Base-by-base conservation (phyloP, 202 grass and related monocot genomes). In the Carex arenaria region DNA sequence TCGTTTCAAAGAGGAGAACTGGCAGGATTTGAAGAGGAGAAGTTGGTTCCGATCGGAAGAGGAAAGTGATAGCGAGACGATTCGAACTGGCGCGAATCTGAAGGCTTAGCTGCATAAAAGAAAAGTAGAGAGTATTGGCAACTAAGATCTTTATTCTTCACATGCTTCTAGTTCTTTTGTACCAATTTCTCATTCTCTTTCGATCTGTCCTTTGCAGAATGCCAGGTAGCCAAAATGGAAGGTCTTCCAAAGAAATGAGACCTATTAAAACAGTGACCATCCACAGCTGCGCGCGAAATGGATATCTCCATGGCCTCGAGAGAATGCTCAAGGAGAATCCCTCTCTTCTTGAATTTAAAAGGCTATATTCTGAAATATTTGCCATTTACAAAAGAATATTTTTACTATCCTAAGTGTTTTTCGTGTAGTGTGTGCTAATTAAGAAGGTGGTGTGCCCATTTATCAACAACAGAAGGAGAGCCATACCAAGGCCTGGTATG, bases 371-470 rank as follows among this genome's bases (percentile, higher is more conserved):
- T 20, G 15, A 78, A 62, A 43, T 14, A 14, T 17, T 63, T 78
- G 17, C 56, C n/a, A 17, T 62, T 22, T 64, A 45, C 20, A 63
- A 64, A 47, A 52, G 22, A 63, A 47, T 42, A 64, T 3, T 7
- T 38, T 26, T 23, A 60, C 43, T 5, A 12, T 49, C 61, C 61
- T 47, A 49, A 80, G 4, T 64, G 61, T 5, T 64, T 15, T 47
- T 12, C 63, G 56, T 40, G n/a, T 34, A 43, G 9, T 64, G 19
- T 45, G 12, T 64, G 10, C 87, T 72, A 91, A 42, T 69, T 49
- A 12, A 93, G 79, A 80, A 95, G 96, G 77, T 98, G 93, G 86
- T 90, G 89, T 47, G 89, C 87, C 96, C 96, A 95, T 84, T 92
- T 94, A 85, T 89, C 66, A 0, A 93, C 88, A 40, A 98, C 92